phyloP scores from a whole-genome alignment of 2,329 filamentous ascomycete genomes.

The Aspergillus sp. region DNA sequence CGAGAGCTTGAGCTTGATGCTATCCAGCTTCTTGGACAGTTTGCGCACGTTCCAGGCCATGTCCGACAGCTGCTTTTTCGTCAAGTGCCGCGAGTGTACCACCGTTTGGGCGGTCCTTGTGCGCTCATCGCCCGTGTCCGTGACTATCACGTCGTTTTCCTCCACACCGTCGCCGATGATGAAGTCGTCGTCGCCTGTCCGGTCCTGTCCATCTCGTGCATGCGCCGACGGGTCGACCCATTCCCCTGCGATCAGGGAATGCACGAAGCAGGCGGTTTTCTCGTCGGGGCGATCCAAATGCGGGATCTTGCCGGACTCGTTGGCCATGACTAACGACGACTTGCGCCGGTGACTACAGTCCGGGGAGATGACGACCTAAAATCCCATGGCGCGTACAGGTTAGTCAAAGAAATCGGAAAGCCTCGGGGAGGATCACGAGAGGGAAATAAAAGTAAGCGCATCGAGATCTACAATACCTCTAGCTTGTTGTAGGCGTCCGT shows the following conservation, averaged over 20 bases:
- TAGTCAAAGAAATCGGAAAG: not conserved
- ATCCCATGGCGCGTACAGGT: not conserved
- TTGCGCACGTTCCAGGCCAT: conserved; percentile 97
- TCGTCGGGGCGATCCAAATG: conserved; percentile 34
- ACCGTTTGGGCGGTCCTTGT: conserved; percentile 38
- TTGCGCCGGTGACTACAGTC: conserved; percentile 56
- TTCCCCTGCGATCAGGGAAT: conserved; percentile 53
- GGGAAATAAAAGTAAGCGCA: conserved; percentile 1
- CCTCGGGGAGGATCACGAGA: not conserved
- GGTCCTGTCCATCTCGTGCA: conserved; percentile 2
- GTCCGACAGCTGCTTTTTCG: conserved; percentile 90
- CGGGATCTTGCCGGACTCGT: conserved; percentile 39
- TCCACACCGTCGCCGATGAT: conserved; percentile 22
- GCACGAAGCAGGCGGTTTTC: conserved; percentile 61
- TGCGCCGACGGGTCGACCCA: conserved; percentile 22
- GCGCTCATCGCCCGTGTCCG: conserved; percentile 23
- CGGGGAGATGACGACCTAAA: conserved; percentile 57
- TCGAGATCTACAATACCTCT: conserved; percentile 27
- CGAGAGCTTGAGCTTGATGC: conserved; percentile 76
- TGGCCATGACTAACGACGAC: conserved; percentile 56
- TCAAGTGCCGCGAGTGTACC: conserved; percentile 72
- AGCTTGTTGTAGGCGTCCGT: conserved; percentile 34
- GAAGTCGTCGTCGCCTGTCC: conserved; percentile 12
- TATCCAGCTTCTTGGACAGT: conserved; percentile 80
- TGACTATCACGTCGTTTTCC: conserved; percentile 24